Base-by-base conservation (phyloP, 176 grass and related monocot genomes). In the Oryza longistaminata region DNA sequence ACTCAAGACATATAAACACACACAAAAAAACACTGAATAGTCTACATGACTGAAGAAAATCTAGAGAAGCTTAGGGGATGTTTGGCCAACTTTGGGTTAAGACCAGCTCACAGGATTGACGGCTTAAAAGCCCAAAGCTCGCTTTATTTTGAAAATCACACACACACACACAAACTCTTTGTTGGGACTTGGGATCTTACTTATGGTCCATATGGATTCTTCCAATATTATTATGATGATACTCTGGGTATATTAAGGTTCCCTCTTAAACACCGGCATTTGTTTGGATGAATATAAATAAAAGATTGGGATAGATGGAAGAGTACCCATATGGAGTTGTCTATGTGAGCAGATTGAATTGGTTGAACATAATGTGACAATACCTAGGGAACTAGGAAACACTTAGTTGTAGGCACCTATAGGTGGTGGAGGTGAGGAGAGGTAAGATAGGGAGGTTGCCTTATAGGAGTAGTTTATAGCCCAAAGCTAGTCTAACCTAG, bases 31-130 rank as follows among this genome's bases (percentile, higher is more conserved):
- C 13, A 14, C 9, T 68, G 12, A 79, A 68, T 22, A 16, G 9
- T 49, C 0, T 80, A 14, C 42, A 45, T 33, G 62, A 48, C 67
- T 49, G 31, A 67, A 48, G 58, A 24, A 37, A 49, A 50, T 34
- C 26, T 22, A 22, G 26, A 29, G 24, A 65, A 27, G 29, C 44
- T 5, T 67, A 0, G 21, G 75, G n/a, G 29, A 67, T 21, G 64
- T 48, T 68, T 65, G 64, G 2, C 25, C 62, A 79, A 66, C 62
- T 67, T 79, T 79, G 25, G 19, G 24, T 26, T 46, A 11, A 80
- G 5, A 48, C 9, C 29, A 49, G 31, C 6, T 13, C 10, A 68
- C 29, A 49, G 58, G n/a, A 3, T 24, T 62, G 58, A n/a, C 2
- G 22, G 58, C n/a, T 62, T 62, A 27, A 33, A 67, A 12, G 1